Evolutionary conservation across 2,329 filamentous ascomycete species (phyloP).

Genomic region (Cladosporium sp.): DNA sequence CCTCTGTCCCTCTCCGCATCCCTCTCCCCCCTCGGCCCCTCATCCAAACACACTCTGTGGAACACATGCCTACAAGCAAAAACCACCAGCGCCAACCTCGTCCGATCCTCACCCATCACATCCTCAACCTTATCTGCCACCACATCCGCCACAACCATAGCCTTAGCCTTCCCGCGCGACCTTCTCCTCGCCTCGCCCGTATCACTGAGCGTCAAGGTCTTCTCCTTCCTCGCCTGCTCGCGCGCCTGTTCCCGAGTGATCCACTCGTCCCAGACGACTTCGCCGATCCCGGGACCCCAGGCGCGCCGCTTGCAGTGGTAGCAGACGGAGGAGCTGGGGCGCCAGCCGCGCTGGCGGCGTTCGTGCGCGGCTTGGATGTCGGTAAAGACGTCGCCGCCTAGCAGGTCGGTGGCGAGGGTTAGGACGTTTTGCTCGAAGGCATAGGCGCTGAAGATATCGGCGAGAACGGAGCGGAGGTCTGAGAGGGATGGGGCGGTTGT

Average conservation of each 20-base stretch:
- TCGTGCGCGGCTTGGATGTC: conserved; percentile 71
- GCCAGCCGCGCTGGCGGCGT: conserved; percentile 80
- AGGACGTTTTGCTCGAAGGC: conserved; percentile 91
- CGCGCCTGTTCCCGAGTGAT: conserved; percentile 53
- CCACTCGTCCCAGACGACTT: conserved; percentile 77
- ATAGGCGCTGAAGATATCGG: conserved; percentile 91
- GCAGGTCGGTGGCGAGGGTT: conserved; percentile 74
- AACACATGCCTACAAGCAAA: conserved; percentile 69
- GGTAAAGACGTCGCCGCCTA: conserved; percentile 84
- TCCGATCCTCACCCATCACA: conserved; percentile 38
- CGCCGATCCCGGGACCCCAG: conserved; percentile 84
- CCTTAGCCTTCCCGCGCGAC: conserved; percentile 54
- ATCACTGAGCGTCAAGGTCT: conserved; percentile 33
- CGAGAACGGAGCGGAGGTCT: conserved; percentile 78
- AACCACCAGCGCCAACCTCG: conserved; percentile 52
- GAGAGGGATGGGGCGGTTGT: conserved; percentile 78
- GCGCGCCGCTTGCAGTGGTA: conserved; percentile 77
- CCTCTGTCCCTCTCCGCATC: conserved; percentile 4
- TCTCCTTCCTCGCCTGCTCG: conserved; percentile 41
- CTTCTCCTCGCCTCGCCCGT: conserved; percentile 33
- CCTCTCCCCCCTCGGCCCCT: conserved; percentile 16
- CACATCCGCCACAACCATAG: conserved; percentile 35
- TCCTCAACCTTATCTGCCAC: conserved; percentile 30
- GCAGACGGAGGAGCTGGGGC: conserved; percentile 79
- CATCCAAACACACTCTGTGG: conserved; percentile 64